phyloP scores from a whole-genome alignment of 1,284 basidiomycete genomes.

The Cryptococcus wingfieldii region DNA sequence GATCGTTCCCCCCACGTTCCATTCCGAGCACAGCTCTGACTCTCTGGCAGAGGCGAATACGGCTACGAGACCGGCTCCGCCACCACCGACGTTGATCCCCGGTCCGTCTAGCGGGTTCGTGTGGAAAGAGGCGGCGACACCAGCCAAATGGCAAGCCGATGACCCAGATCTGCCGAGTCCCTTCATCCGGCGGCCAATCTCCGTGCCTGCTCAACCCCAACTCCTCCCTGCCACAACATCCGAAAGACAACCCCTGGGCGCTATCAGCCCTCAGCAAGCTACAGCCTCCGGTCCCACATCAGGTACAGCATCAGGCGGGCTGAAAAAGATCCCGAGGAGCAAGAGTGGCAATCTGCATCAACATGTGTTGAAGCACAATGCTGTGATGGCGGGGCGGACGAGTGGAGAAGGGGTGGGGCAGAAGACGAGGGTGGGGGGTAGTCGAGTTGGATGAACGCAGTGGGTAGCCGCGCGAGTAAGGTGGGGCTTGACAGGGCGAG shows the following conservation, averaged over 20 bases:
- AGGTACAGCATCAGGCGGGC: neutral
- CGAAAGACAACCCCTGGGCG: slow-evolving; percentile 14
- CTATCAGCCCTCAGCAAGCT: slow-evolving; percentile 12
- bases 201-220: slow-evolving; percentile 7
- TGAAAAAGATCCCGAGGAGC: slow-evolving; percentile 19
- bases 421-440: neutral
- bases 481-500: neutral
- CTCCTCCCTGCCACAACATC: neutral
- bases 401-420: slow-evolving; percentile 15
- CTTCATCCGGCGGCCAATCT: slow-evolving; percentile 29
- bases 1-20: slow-evolving; percentile 11
- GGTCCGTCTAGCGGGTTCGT: slow-evolving; percentile 23
- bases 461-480: neutral
- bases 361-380: slow-evolving; percentile 30
- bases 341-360: slow-evolving; percentile 33
- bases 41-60: neutral
- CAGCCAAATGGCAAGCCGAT: slow-evolving; percentile 41
- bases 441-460: neutral
- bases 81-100: slow-evolving; percentile 35
- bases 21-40: neutral
- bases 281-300: neutral
- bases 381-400: slow-evolving; percentile 13
- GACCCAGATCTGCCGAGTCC: slow-evolving; percentile 43
- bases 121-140: slow-evolving; percentile 41
- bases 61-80: neutral